Conservation (phyloP, 257 asterid species). For the Nicotiana undulata region DNA sequence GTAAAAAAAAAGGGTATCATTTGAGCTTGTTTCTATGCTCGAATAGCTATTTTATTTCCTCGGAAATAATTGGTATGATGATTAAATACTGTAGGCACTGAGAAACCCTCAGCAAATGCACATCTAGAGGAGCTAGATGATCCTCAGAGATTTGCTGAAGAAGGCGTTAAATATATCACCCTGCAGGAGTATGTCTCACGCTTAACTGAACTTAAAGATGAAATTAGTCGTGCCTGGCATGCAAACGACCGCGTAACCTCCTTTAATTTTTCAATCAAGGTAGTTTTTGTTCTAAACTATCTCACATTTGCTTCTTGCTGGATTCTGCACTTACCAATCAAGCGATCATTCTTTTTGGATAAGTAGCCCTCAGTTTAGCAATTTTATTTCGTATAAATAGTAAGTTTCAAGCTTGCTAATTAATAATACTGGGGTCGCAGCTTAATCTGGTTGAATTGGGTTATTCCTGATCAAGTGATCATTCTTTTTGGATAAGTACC, state of each 20-base stretch:
- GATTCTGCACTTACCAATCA: neutral
- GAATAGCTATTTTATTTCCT: neutral
- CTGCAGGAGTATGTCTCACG: conserved; percentile 63
- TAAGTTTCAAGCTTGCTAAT: neutral
- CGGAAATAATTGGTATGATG: neutral
- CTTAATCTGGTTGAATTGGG: neutral
- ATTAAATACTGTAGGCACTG: conserved; percentile 34
- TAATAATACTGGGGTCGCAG: neutral
- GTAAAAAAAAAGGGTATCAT: neutral
- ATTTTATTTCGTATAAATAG: neutral
- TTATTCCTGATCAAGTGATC: conserved; percentile 1
- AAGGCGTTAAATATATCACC: conserved; percentile 40
- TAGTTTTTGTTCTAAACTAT: conserved; percentile 17
- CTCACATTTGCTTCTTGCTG: neutral
- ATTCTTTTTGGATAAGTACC: neutral
- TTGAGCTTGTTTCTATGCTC: conserved; percentile 2
- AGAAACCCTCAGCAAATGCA: conserved; percentile 36
- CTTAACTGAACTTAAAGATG: conserved; percentile 60
- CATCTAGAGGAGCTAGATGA: conserved; percentile 56
- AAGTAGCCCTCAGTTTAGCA: neutral
- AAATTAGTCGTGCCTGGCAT: conserved; percentile 64
- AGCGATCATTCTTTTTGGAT: neutral
- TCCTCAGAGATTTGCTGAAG: conserved; percentile 43
- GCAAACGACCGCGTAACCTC: conserved; percentile 70
- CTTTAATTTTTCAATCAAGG: conserved; percentile 80